Evolutionary conservation across 192 early-diverging fungal species (phyloP).

Genomic region (Allomyces macrogynus): DNA sequence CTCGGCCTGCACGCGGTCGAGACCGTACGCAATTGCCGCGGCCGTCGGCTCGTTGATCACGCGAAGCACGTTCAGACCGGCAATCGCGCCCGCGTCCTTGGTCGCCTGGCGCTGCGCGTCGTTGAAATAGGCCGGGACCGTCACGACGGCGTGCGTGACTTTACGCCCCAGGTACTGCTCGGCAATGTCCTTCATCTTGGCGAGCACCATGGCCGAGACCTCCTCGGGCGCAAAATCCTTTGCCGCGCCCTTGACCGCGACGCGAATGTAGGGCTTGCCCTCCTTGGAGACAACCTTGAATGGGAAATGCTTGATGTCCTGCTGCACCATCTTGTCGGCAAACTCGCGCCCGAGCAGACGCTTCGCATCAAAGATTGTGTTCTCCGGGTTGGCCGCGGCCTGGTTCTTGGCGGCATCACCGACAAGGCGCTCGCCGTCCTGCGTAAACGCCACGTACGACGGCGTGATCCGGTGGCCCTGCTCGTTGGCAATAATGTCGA

Average conservation of each 20-base stretch:
- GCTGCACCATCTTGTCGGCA: constrained; percentile 72
- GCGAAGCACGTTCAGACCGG: constrained; percentile 62
- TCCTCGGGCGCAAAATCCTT: constrained; percentile 84
- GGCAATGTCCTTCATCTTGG: constrained; percentile 88
- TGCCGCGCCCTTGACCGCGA: constrained; percentile 63
- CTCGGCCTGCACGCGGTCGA: constrained; percentile 78
- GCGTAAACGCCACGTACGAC: constrained; percentile 86
- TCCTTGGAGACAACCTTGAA: constrained; percentile 70
- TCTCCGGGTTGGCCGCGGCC: constrained; percentile 64
- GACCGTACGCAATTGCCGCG: constrained; percentile 88
- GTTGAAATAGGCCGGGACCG: constrained; percentile 95
- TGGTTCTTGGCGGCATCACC: constrained; percentile 94
- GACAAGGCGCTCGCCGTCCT: constrained; percentile 65
- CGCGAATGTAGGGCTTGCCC: constrained; percentile 63
- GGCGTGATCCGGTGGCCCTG: constrained; percentile 89
- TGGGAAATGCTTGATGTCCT: constrained; percentile 87
- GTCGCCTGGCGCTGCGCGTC: constrained; percentile 90
- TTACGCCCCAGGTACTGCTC: constrained; percentile 67
- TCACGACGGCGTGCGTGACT: constrained; percentile 86
- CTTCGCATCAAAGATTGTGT: constrained; percentile 88
- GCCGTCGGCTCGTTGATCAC: constrained; percentile 89
- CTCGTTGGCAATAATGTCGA: constrained; percentile 97
- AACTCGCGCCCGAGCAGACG: constrained; percentile 78
- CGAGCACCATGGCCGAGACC: constrained; percentile 91
- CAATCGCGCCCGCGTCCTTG: constrained; percentile 72